Evolutionary conservation across 106 monocot species (phyloP), one percentile per base, ranked within the genome.

Genomic region (Apostasia ramifera): DNA sequence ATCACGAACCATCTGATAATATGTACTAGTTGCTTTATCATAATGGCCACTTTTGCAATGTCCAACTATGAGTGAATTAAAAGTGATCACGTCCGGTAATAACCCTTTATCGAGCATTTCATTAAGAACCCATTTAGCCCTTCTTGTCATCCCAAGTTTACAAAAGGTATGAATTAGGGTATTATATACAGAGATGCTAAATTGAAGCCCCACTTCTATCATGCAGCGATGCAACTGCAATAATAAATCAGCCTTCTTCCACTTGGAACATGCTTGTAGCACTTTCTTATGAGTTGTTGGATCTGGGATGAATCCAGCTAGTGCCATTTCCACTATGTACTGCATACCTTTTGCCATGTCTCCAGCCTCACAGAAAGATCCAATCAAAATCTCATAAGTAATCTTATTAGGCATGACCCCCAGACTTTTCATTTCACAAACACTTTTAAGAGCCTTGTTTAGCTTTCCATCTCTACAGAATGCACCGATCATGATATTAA

Each of bases 61-160:
- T 12, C 98, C 93, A 61, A 83, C 77, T 46, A 98, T 86, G 40
- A 97, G 75, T 71, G 75, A 62, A 73, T 87, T 92, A 61, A 75
- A 83, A 37, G 92, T 89, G 44, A 81, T 69, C 42, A 72, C 77
- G 77, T 87, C 81, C 50, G 76, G 74, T 60, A 41, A 57, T 54
- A 90, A 85, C 55, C 83, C 92, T 60, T 64, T 81, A 74, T 50
- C 74, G 55, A 70, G 59, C 90, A 98, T 98, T 56, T 87, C 82
- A 42, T 78, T 76, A 57, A 87, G 50, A 56, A 83, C 72, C 53
- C 7, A 1, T 13, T 66, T 70, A 47, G 93, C 92, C 80, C 80
- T 88, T 51, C 61, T 57, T 41, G 83, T 87, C 86, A 87, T 85
- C 9, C 93, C 90, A 67, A 90, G 64, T 4, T 43, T 76, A 78